Evolutionary conservation across 139 green algal genomes (phyloP), one percentile per base, ranked within the genome.

Genomic region (Trebouxia sp.): DNA sequence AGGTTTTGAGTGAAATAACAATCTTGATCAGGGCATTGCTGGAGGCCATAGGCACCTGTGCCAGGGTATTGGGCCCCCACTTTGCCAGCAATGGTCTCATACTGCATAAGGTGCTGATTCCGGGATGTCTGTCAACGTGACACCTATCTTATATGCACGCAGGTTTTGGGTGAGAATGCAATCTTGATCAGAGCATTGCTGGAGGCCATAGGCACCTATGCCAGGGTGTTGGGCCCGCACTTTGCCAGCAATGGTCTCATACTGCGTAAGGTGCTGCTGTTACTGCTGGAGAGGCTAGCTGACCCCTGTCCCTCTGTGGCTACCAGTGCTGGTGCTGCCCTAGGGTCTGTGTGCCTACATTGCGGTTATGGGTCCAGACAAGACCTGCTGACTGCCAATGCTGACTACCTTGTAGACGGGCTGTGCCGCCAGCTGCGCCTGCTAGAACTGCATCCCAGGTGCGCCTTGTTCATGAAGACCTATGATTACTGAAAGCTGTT

Each of bases 341-440:
- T 92, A 35, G 56, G 75, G 39, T 88, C 62, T n/a, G 41, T 94
- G 8, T 90, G 84, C 58, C 42, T 75, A 9, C 83, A 88, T 78
- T 88, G 83, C 83, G 90, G 88, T 45, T 93, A 92, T 69, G 42
- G 28, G n/a, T 58, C 78, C 55, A 84, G 81, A 4, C 74, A 51
- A 28, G n/a, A 82, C 15, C 86, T 96, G 39, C 69, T 97, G 15
- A 42, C 69, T 1, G 79, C 41, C 14, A 96, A 96, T 70, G 88
- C 89, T 1, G 92, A 97, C 79, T 97, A 95, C 70, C 83, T 96
- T 7, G 87, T 97, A 50, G 92, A 97, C 79, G 91, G 86, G 11
- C 66, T 95, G 39, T 96, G 91, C 62, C 58, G 67, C 55, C 87
- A 89, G 58, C 86, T 97, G 75, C 81, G 92, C 12, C 67, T 84